Conservation (phyloP, 768 basidiomycete species). For the Tylopilus intermedius region DNA sequence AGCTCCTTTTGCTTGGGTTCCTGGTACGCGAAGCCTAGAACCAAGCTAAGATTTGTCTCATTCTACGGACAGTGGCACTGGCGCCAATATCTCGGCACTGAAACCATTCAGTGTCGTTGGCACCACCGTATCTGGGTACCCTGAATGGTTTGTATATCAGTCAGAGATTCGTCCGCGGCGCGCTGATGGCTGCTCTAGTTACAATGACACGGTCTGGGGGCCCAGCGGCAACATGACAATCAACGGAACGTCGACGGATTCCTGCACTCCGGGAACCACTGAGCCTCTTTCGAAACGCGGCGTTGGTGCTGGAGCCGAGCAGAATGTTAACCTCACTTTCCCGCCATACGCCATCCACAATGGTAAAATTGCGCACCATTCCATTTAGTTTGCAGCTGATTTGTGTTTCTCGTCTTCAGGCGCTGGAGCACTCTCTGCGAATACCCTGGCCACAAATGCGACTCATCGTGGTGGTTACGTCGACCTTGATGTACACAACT, state of each 20-base stretch:
- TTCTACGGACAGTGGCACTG: constrained; percentile 37
- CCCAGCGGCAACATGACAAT: constrained; percentile 73
- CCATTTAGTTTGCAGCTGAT: not conserved
- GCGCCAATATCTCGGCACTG: constrained; percentile 52
- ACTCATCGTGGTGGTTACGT: constrained; percentile 58
- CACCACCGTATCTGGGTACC: constrained; percentile 51
- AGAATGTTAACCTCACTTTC: constrained; percentile 45
- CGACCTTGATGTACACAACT: constrained; percentile 65
- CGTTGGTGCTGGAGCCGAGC: constrained; percentile 46
- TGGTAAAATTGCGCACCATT: constrained; percentile 33
- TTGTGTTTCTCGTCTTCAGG: constrained; percentile 30
- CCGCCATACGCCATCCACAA: constrained; percentile 74
- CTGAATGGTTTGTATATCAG: constrained; percentile 51
- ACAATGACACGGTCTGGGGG: constrained; percentile 56
- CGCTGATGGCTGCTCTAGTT: constrained; percentile 35
- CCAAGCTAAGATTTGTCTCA: not conserved
- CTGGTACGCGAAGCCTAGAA: constrained; percentile 33
- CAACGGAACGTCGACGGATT: constrained; percentile 57
- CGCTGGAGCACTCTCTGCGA: constrained; percentile 45
- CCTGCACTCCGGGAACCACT: constrained; percentile 19
- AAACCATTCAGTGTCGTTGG: constrained; percentile 50
- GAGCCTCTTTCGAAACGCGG: constrained; percentile 36
- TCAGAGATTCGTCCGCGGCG: not conserved
- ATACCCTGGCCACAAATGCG: constrained; percentile 66
- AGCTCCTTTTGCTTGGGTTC: constrained; percentile 62